Evolutionary conservation across 768 basidiomycete species (phyloP), one percentile per base, ranked within the genome.

Genomic region (Mycena venus): DNA sequence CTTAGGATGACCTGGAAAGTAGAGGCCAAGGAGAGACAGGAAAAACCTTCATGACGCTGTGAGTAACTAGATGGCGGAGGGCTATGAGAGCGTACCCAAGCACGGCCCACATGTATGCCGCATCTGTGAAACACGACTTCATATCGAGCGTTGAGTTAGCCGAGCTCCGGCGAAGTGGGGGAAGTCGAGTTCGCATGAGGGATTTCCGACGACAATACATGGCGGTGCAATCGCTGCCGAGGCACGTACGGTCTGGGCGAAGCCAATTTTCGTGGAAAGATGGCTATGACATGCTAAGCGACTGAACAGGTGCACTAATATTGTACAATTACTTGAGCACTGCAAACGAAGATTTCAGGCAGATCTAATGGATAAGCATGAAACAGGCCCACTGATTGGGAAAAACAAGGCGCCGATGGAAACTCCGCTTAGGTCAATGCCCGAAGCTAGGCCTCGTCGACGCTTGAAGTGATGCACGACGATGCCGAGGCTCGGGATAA

Each of bases 351-450:
- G 38, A 31, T 27, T 27, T 42, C 11, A 23, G 42, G 42, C 19
- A 15, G 47, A 19, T 2, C 6, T n/a, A n/a, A n/a, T n/a, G n/a
- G n/a, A n/a, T n/a, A n/a, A n/a, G n/a, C n/a, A n/a, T n/a, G n/a
- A n/a, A n/a, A n/a, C n/a, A n/a, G n/a, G 36, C 63, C 27, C 47
- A 59, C 61, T 59, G 36, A 74, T 74, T 9, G 68, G 68, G 31
- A 70, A 69, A 7, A 73, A 6, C 0, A 49, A 21, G 15, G 66
- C 56, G 21, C 65, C 65, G 6, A 68, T 19, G 4, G 58, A 61
- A 59, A 49, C 27, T 3, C 72, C 72, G 17, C 40, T 59, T 23
- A 70, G 44, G n/a, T 19, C 55, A 31, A 74, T 65, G 1, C 68
- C 68, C 1, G 73, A 60, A 2, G 68, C 62, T 8, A 70, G 67